phyloP scores from a whole-genome alignment of 306 rosid species.

The Vigna radiata region DNA sequence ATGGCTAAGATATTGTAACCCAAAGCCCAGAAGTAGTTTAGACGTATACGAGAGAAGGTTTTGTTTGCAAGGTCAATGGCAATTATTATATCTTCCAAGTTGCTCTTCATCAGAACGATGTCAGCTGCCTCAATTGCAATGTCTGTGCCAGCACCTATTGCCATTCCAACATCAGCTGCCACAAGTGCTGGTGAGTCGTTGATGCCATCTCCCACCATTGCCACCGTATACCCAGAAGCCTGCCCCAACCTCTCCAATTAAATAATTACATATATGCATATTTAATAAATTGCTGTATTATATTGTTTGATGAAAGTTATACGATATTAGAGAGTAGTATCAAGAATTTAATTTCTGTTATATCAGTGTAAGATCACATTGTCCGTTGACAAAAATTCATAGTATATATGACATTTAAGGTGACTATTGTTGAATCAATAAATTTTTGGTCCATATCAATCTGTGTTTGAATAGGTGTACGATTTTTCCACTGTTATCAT shows the following conservation, averaged over 20 bases:
- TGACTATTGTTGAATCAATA: too few relatives aligned
- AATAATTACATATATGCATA: neutral
- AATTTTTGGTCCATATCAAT: too few relatives aligned
- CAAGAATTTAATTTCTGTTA: too few relatives aligned
- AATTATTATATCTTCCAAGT: conserved; percentile 77
- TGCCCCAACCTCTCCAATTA: neutral
- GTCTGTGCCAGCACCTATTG: conserved; percentile 90
- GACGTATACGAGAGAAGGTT: conserved; percentile 67
- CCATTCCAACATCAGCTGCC: conserved; percentile 87
- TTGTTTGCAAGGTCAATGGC: conserved; percentile 81
- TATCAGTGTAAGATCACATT: too few relatives aligned
- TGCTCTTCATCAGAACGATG: conserved; percentile 84
- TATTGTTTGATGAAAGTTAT: neutral
- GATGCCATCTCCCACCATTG: conserved; percentile 93
- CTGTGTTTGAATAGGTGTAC: too few relatives aligned
- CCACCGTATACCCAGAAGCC: conserved; percentile 60
- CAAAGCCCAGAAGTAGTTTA: conserved; percentile 85
- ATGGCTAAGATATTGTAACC: conserved; percentile 80
- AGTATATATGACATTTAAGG: too few relatives aligned
- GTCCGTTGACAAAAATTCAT: too few relatives aligned
- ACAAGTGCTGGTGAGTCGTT: conserved; percentile 90
- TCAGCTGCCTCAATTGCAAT: conserved; percentile 95
- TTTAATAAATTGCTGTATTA: neutral
- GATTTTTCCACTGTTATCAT: neutral
- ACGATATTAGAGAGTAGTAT: neutral